Evolutionary conservation across 2,329 filamentous ascomycete genomes (phyloP).

Genomic region (Verticillium tricorpus): DNA sequence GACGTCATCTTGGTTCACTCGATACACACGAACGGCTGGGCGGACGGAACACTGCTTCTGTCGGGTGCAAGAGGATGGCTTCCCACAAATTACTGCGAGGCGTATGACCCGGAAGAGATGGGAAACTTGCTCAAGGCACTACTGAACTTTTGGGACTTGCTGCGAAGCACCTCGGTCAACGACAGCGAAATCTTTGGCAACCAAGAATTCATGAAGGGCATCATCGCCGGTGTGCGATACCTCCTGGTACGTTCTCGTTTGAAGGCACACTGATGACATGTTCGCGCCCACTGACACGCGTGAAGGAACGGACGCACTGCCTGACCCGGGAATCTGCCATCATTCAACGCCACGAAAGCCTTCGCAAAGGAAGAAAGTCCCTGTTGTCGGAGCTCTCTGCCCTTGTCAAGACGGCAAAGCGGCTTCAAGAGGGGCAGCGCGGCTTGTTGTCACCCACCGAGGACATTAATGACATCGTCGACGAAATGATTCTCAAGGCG

Average conservation of each 20-base stretch:
- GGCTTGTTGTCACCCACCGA: slow-evolving; percentile 42
- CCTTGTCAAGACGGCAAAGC: slow-evolving; percentile 84
- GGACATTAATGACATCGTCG: slow-evolving; percentile 70
- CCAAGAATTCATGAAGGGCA: slow-evolving; percentile 89
- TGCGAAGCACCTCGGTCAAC: slow-evolving; percentile 71
- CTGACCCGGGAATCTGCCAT: slow-evolving; percentile 75
- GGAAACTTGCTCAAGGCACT: slow-evolving; percentile 78
- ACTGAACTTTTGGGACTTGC: slow-evolving; percentile 87
- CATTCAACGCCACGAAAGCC: slow-evolving; percentile 68
- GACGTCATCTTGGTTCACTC: slow-evolving; percentile 94
- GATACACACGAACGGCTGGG: slow-evolving; percentile 97
- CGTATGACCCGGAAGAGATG: slow-evolving; percentile 87
- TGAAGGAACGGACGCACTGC: slow-evolving; percentile 81
- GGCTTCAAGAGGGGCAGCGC: slow-evolving; percentile 69
- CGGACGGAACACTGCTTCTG: slow-evolving; percentile 84
- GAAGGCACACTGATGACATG: neutral
- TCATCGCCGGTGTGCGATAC: slow-evolving; percentile 89
- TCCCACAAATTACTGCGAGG: slow-evolving; percentile 96
- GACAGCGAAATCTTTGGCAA: slow-evolving; percentile 78
- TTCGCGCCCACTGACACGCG: slow-evolving; percentile 1
- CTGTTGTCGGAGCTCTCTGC: slow-evolving; percentile 85
- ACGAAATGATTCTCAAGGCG: slow-evolving; percentile 89
- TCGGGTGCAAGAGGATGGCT: slow-evolving; percentile 91
- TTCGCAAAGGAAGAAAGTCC: slow-evolving; percentile 80
- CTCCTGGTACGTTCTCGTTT: slow-evolving; percentile 64